A percentile compares a stretch with the other conserved stretches of the same genome.
These are phyloP conservation scores for Chrysosphaeria jannelii DNA, from an alignment of 2,329 filamentous ascomycete genomes.

Conservation along the genomic window DNA sequence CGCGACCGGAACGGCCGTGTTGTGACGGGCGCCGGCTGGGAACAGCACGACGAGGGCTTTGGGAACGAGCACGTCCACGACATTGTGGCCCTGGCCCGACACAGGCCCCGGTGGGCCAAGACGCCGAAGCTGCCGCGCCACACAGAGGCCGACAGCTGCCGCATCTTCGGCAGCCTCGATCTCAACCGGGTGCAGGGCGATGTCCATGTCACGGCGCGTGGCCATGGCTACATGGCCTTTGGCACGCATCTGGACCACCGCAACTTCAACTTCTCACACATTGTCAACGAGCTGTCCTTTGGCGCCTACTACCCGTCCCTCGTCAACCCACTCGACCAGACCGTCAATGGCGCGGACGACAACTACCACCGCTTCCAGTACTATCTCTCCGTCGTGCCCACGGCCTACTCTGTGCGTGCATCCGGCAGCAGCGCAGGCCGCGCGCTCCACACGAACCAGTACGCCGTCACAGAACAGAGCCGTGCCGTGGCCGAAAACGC, in stretches of 20 bases:
- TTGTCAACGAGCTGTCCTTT: conserved; percentile 86
- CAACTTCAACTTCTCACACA: conserved; percentile 91
- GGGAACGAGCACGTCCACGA: conserved; percentile 72
- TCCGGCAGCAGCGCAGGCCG: conserved; percentile 12
- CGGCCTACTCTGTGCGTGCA: conserved; percentile 45
- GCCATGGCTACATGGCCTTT: conserved; percentile 73
- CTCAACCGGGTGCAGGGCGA: conserved; percentile 94
- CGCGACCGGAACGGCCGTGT: conserved; percentile 21
- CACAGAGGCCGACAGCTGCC: conserved; percentile 36
- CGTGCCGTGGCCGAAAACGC: conserved; percentile 34
- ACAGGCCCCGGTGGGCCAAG: conserved; percentile 38
- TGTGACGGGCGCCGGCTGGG: conserved; percentile 25
- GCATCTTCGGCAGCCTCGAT: conserved; percentile 68
- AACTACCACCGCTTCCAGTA: conserved; percentile 97
- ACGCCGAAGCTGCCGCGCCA: conserved; percentile 34
- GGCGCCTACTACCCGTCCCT: conserved; percentile 89
- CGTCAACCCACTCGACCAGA: conserved; percentile 79
- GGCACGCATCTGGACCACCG: conserved; percentile 56
- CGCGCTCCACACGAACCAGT: conserved; percentile 80
- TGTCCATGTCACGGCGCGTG: conserved; percentile 86
- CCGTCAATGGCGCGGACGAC: conserved; percentile 39
- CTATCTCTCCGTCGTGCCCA: conserved; percentile 84
- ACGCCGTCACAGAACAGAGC: conserved; percentile 79
- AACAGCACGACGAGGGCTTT: conserved; percentile 30
- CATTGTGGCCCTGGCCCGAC: conserved; percentile 41